Conservation (phyloP, 805 yeast genomes). For the Grigorovia yakushimaensis region DNA sequence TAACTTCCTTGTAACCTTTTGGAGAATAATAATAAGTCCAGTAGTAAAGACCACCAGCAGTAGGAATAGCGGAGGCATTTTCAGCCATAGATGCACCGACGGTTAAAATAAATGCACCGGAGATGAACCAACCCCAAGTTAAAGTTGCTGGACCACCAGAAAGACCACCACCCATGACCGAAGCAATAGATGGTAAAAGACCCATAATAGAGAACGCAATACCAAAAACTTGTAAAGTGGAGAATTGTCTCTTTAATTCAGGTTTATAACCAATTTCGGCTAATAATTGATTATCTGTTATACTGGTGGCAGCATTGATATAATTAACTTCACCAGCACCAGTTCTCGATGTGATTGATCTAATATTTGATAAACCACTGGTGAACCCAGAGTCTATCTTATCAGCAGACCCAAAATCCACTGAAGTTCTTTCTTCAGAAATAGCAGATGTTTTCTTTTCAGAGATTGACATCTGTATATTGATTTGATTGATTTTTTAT, state of each 20-base stretch:
- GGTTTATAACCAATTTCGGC: slow-evolving; percentile 56
- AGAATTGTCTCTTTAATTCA: slow-evolving; percentile 52
- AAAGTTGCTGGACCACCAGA: slow-evolving; percentile 51
- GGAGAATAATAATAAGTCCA: slow-evolving; percentile 65
- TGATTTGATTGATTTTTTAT: background rate
- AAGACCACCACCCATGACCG: slow-evolving; percentile 43
- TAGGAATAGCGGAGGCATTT: slow-evolving; percentile 59
- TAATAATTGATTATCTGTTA: slow-evolving; percentile 15
- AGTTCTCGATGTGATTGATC: slow-evolving; percentile 12
- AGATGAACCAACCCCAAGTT: slow-evolving; percentile 65
- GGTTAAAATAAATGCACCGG: slow-evolving; percentile 40
- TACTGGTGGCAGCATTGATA: slow-evolving; percentile 14
- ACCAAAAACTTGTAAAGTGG: slow-evolving; percentile 57
- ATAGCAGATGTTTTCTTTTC: background rate
- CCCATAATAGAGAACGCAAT: slow-evolving; percentile 70
- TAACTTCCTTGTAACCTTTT: slow-evolving; percentile 36
- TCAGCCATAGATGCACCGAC: slow-evolving; percentile 58
- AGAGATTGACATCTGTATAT: background rate
- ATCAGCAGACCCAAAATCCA: background rate
- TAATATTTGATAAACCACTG: background rate
- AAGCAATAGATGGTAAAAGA: slow-evolving; percentile 54
- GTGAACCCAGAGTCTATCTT: background rate
- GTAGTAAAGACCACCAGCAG: slow-evolving; percentile 65
- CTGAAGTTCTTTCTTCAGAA: background rate
- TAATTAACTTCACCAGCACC: slow-evolving; percentile 22